Base-by-base conservation (phyloP, 2,329 filamentous ascomycete species). In the Dactylonectria macrodidyma region DNA sequence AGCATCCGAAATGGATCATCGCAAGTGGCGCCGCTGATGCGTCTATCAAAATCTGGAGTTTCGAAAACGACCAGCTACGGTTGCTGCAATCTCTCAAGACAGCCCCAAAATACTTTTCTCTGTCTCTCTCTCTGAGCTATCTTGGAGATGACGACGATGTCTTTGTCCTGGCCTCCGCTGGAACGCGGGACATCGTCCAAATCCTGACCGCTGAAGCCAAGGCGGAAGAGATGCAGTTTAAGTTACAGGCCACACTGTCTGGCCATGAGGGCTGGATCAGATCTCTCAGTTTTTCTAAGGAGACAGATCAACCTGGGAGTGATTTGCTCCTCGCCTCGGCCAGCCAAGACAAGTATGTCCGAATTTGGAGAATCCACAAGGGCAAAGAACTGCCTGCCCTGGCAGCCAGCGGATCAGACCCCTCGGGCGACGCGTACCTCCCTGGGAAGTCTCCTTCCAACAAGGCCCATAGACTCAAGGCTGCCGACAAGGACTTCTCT, bases 191-290 rank as follows among this genome's bases (percentile, higher is more conserved):
- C 64, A 88, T 86, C n/a, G 89, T 99, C 54, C 95, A 98, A 74
- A 85, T 98, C 11, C 95, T 93, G 72, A 88, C 92, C 44, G 85
- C 91, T 2, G 83, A 87, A 5, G 76, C 84, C 38, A 75, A 78
- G 7, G 61, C 74, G 16, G 74, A 79, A 7, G 74, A 78, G 2
- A 72, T 80, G 3, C 81, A 87, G 1, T 97, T 97, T 74, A 85
- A 87, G 33, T 86, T 93, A 8, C 91, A 93, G 68, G 93, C 95
- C 12, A 95, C 91, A 0, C 87, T 99, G 22, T 88, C 90, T 1
- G 96, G 96, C 3, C 96, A 99, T 76, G 96, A 99, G 81, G 95
- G 93, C 64, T 99, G 96, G 96, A 90, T 99, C 54, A 88, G 95
- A 55, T 95, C 94, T 14, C 85, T 99, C 12, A 91, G 91, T 70